Percentiles rank a stretch among this genome's conserved stretches.
Conservation (phyloP, 306 rosid species). For the Trifolium fragiferum region DNA sequence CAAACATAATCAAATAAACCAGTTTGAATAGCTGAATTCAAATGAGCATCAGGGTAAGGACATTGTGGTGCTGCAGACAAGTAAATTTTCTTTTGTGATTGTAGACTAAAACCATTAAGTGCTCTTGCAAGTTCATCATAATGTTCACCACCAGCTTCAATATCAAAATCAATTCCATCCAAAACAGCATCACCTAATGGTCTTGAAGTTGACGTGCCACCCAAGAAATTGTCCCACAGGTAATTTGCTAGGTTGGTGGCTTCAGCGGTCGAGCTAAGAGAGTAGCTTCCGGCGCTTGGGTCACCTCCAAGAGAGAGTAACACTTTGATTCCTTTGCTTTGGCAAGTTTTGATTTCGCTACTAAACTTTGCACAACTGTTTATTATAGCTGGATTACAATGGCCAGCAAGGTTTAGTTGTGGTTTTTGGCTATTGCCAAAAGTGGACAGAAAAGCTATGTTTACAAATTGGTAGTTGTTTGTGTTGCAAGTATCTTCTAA, state of each 20-base stretch:
- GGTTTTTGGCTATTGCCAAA: conserved; percentile 60
- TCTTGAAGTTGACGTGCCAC: conserved; percentile 52
- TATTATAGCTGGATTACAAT: conserved; percentile 46
- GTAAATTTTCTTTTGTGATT: conserved; percentile 30
- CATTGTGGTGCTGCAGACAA: conserved; percentile 75
- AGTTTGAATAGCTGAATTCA: conserved; percentile 54
- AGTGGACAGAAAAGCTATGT: conserved; percentile 57
- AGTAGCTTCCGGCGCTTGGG: conserved; percentile 29
- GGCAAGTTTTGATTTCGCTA: conserved; percentile 52
- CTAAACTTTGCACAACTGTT: conserved; percentile 45
- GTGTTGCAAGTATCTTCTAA: conserved; percentile 58
- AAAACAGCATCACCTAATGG: conserved; percentile 62
- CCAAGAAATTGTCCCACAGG: conserved; percentile 65
- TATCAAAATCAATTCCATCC: conserved; percentile 72
- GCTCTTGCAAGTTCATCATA: conserved; percentile 59
- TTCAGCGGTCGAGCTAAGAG: conserved; percentile 53
- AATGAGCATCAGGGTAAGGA: conserved; percentile 53
- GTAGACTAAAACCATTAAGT: conserved; percentile 36
- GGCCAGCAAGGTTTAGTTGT: conserved; percentile 53
- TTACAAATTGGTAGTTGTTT: conserved; percentile 64
- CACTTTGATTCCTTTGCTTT: conserved; percentile 55
- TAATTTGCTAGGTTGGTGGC: conserved; percentile 49
- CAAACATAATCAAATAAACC: conserved; percentile 66
- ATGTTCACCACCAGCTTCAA: conserved; percentile 46
- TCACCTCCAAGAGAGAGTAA: conserved; percentile 70